A percentile compares a stretch with the other conserved stretches of the same genome.
Evolutionary conservation across 2,329 filamentous ascomycete species (phyloP).

Genomic region (Ustilaginoidea virens): DNA sequence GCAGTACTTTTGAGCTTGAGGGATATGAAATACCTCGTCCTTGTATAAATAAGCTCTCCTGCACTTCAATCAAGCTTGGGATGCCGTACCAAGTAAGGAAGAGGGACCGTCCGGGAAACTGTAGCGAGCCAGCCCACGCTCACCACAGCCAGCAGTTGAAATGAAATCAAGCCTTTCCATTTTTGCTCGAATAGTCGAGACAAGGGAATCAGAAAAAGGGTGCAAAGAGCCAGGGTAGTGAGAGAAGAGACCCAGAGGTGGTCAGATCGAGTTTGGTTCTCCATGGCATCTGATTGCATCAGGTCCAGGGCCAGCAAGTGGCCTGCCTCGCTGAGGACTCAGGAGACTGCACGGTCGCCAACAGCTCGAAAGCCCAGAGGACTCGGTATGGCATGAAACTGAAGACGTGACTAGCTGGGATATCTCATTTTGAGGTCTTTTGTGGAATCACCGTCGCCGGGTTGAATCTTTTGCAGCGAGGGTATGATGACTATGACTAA

Average conservation of each 20-base stretch:
- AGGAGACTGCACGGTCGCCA: no score
- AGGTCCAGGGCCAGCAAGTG: no score
- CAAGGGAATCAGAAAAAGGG: constrained; percentile 4
- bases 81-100: constrained; percentile 38
- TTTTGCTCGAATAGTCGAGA: background rate
- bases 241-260: background rate
- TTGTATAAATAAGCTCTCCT: no score
- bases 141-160: constrained; percentile 6
- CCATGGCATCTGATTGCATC: constrained; percentile 3
- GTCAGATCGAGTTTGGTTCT: background rate
- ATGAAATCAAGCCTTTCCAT: background rate
- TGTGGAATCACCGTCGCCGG: no score
- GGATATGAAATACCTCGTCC: constrained; percentile 82
- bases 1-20: constrained; percentile 83
- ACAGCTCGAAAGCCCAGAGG: no score
- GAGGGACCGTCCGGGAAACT: constrained; percentile 23
- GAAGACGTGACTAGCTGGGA: no score
- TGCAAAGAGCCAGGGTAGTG: constrained; percentile 3
- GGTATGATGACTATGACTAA: no score
- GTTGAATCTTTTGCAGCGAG: no score
- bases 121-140: constrained; percentile 9
- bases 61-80: no score
- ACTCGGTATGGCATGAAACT: no score
- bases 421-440: no score
- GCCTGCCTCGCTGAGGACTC: no score